A percentile compares a stretch with the other conserved stretches of the same genome.
Evolutionary conservation across 768 basidiomycete species (phyloP).

Genomic region (Tricholoma hemisulphureum): DNA sequence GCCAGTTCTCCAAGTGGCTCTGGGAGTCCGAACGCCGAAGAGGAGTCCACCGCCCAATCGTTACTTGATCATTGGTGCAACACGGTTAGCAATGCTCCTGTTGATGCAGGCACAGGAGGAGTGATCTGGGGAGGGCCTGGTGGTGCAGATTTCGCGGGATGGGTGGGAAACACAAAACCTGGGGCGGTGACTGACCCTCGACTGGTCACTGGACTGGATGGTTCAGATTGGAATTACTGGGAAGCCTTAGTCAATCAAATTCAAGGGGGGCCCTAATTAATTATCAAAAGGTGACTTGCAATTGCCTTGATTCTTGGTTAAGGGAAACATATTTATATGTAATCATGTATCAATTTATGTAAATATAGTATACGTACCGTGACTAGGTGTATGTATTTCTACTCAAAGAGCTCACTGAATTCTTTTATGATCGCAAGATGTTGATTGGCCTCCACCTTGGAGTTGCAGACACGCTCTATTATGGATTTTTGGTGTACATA

Average conservation of each 20-base stretch:
- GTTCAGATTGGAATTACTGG: slow-evolving; percentile 79
- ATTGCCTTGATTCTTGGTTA: neutral
- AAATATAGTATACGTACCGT: neutral
- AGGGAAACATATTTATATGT: neutral
- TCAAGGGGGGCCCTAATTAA: slow-evolving; percentile 41
- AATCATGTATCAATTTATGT: neutral
- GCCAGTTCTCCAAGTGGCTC: slow-evolving; percentile 60
- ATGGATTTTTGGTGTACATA: too few species aligned
- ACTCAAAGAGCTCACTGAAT: too few species aligned
- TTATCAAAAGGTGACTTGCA: slow-evolving; percentile 8
- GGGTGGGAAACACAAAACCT: slow-evolving; percentile 49
- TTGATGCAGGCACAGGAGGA: slow-evolving; percentile 49
- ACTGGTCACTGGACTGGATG: slow-evolving; percentile 51
- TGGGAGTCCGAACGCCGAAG: slow-evolving; percentile 72
- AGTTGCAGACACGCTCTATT: too few species aligned
- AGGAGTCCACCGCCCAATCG: slow-evolving; percentile 72
- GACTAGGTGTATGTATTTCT: too few species aligned
- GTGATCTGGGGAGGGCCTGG: slow-evolving; percentile 64
- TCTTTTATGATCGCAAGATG: too few species aligned
- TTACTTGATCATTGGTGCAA: slow-evolving; percentile 85
- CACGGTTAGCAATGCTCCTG: slow-evolving; percentile 65
- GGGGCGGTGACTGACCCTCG: slow-evolving; percentile 42
- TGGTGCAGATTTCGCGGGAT: slow-evolving; percentile 55
- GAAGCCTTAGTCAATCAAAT: slow-evolving; percentile 72
- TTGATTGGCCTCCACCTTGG: too few species aligned